Evolutionary conservation across 768 basidiomycete genomes (phyloP).

Genomic region (Naganishia randhawae): DNA sequence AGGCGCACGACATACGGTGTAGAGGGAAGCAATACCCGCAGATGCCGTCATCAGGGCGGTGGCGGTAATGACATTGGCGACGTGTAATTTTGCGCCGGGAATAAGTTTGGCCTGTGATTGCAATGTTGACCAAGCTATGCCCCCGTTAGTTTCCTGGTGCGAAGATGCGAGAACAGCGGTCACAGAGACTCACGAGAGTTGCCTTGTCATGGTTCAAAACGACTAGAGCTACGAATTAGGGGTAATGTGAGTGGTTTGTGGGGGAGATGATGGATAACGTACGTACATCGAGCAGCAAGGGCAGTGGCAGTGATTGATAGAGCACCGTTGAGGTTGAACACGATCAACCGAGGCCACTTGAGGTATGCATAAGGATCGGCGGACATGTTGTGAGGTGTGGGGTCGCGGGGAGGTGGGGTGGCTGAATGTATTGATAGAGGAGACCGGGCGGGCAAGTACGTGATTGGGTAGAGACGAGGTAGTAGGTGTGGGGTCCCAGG

Average conservation of each 20-base stretch:
- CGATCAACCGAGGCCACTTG: conserved; percentile 27
- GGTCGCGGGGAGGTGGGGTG: background rate
- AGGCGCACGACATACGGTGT: conserved; percentile 19
- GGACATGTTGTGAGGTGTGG: conserved; percentile 2
- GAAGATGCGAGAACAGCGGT: no score
- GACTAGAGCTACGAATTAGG: conserved; percentile 9
- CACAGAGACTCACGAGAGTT: conserved; percentile 6
- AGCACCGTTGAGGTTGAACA: conserved; percentile 29
- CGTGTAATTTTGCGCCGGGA: conserved; percentile 20
- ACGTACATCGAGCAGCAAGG: conserved; percentile 25
- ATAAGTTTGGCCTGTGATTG: conserved; percentile 11
- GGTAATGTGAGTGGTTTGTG: background rate
- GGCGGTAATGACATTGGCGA: conserved; percentile 21
- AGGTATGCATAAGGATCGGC: conserved; percentile 28
- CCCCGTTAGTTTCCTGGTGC: background rate
- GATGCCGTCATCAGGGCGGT: conserved; percentile 19
- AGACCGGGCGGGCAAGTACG: background rate
- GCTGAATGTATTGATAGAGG: background rate
- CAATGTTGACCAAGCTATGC: no score
- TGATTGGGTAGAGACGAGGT: background rate
- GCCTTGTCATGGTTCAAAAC: conserved; percentile 22
- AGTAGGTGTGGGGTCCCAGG: background rate
- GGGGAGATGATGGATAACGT: background rate
- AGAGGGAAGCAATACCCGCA: conserved; percentile 24
- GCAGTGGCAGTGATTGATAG: conserved; percentile 23